Evolutionary conservation across 306 rosid genomes (phyloP).

Genomic region (Luffa acutangula): DNA sequence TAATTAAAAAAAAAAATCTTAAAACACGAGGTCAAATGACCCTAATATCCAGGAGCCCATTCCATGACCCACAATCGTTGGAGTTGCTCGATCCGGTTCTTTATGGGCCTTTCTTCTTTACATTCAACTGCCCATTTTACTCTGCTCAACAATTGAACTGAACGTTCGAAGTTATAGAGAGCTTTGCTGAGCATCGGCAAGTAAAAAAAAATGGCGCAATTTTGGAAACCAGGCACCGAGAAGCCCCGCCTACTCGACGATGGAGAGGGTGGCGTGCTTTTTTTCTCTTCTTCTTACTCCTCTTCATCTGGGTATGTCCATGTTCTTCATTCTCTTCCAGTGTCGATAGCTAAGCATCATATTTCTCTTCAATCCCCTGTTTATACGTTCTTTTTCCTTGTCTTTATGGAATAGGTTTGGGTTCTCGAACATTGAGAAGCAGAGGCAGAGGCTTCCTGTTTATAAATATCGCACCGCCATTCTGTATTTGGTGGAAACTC

Average conservation of each 20-base stretch:
- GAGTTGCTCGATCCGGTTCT: not conserved
- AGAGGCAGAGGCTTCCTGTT: slow-evolving; percentile 83
- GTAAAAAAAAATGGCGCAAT: slow-evolving; percentile 33
- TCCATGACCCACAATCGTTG: not conserved
- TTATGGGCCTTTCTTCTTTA: not conserved
- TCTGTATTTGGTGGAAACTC: slow-evolving; percentile 76
- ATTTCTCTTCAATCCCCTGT: slow-evolving; percentile 7
- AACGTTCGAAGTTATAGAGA: not conserved
- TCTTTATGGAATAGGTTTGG: slow-evolving; percentile 28
- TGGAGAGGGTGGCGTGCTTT: slow-evolving; percentile 89
- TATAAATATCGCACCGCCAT: slow-evolving; percentile 72
- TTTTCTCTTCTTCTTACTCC: slow-evolving; percentile 37
- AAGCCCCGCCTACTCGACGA: slow-evolving; percentile 82
- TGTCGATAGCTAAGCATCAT: not conserved
- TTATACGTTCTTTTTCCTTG: not conserved
- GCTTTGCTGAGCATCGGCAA: not conserved
- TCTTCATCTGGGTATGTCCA: slow-evolving; percentile 28
- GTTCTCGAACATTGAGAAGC: slow-evolving; percentile 53
- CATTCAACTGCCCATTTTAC: not conserved
- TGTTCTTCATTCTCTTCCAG: slow-evolving; percentile 7
- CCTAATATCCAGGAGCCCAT: not conserved
- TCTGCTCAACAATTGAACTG: not conserved
- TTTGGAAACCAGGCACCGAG: slow-evolving; percentile 92
- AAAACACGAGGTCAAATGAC: too few relatives aligned
- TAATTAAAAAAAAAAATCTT: too few relatives aligned